These are phyloP conservation scores for Cryptosporidium andersoni DNA, from an alignment of 169 alveolate genomes.

Conservation along the genomic window DNA sequence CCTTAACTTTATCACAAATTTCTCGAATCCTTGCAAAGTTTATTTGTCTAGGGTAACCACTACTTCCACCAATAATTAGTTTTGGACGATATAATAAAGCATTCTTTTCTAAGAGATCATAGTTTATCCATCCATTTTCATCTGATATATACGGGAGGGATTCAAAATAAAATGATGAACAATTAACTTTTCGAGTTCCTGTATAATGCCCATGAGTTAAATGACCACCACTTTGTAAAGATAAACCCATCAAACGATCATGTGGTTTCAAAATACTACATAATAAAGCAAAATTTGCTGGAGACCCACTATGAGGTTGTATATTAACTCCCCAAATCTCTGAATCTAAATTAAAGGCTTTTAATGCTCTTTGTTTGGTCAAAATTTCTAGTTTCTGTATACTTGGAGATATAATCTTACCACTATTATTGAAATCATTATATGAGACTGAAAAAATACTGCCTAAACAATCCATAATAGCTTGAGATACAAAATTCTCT, in stretches of 20 bases:
- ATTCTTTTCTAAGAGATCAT: conserved; percentile 87
- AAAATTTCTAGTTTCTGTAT: conserved; percentile 72
- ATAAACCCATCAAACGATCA: conserved; percentile 96
- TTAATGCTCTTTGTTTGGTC: conserved; percentile 89
- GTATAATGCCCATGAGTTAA: conserved; percentile 88
- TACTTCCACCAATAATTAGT: conserved; percentile 86
- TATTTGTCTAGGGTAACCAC: conserved; percentile 83
- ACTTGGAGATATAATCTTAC: conserved; percentile 78
- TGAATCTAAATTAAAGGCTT: conserved; percentile 90
- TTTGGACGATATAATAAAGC: conserved; percentile 89
- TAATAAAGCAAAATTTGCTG: conserved; percentile 96
- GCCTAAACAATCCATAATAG: conserved; percentile 76
- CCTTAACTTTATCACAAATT: conserved; percentile 94
- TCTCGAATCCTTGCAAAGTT: conserved; percentile 88
- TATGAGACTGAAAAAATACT: conserved; percentile 77
- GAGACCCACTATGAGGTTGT: conserved; percentile 94
- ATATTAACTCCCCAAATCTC: conserved; percentile 98
- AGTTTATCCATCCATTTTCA: conserved; percentile 89
- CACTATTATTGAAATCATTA: conserved; percentile 73
- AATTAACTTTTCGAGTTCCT: conserved; percentile 89
- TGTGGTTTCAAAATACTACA: conserved; percentile 93
- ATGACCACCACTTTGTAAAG: conserved; percentile 96
- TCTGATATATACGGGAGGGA: conserved; percentile 90
- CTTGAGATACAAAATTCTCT: conserved; percentile 81
- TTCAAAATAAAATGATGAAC: conserved; percentile 93